Evolutionary conservation across 441 rosid genomes (phyloP), one percentile per base, ranked within the genome.

Genomic region (Gossypium davidsonii): DNA sequence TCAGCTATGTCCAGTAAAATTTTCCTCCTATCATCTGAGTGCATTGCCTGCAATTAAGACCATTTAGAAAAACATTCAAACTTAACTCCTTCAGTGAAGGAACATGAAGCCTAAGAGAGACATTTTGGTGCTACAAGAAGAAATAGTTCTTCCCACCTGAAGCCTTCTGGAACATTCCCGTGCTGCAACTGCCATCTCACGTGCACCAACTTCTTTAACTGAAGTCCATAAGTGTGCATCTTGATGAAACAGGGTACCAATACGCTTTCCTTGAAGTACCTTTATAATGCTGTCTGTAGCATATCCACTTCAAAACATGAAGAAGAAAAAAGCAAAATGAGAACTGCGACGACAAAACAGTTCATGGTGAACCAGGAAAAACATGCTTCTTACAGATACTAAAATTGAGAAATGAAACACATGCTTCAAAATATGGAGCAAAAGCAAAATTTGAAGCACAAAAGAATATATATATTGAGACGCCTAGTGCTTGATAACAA

Each of bases 181-280:
- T 5, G 83, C 84, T 17, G 84, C 81, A n/a, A 77, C 81, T 65
- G 87, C 87, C 87, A 83, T 79, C 14, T 83, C 79, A 46, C 84
- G 76, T 4, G 87, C 81, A 64, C 77, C 78, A 57, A 74, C 49
- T 3, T 81, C 80, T 68, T 72, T 75, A 31, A 59, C 48, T 10
- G 70, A 57, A 53, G 46, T 63, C 84, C 84, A 83, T 37, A 77
- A 74, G 74, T 71, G 80, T 52, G 87, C 80, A 77, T 83, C 84
- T 72, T 67, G 61, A 65, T 83, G 87, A 60, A 83, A 83, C 12
- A 83, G 79, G 20, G 87, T 83, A 58, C 87, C 87, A 1, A 75
- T 18, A 42, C 70, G 76, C 67, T 79, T 76, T 53, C 87, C 87
- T 61, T 77, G 61, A 71, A 83, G 79, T 20, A 81, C 84, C 77